phyloP scores from a whole-genome alignment of 2,329 filamentous ascomycete species.

The Colletotrichum sp. region DNA sequence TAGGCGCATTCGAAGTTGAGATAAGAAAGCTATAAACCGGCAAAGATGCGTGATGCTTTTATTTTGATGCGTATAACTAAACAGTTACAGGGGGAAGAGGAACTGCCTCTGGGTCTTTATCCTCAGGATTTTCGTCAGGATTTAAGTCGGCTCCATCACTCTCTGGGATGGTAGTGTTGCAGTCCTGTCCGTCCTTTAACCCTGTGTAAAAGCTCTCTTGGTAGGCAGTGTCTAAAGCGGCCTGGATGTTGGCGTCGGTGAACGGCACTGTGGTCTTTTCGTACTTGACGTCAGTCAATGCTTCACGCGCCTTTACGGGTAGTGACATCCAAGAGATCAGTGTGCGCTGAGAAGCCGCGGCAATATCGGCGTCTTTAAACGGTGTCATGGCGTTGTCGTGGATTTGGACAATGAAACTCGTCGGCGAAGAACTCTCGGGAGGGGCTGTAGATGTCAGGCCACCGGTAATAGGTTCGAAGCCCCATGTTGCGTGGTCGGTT shows the following conservation, averaged over 20 bases:
- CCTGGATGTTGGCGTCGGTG: neutral
- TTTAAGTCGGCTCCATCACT: neutral
- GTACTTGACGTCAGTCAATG: neutral
- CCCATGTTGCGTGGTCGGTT: neutral
- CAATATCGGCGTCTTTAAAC: neutral
- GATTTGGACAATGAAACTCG: neutral
- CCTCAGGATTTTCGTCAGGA: neutral
- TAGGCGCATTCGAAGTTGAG: accelerated
- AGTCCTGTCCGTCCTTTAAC: neutral
- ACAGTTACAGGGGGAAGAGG: neutral
- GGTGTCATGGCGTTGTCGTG: neutral
- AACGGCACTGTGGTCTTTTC: neutral
- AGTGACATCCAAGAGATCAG: neutral
- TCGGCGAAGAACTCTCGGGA: neutral
- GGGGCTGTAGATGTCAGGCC: neutral
- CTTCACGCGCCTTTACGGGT: neutral
- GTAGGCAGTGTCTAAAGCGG: neutral
- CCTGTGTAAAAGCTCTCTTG: neutral
- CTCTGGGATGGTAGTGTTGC: neutral
- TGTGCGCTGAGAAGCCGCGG: neutral
- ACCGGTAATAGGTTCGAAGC: neutral
- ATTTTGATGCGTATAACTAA: neutral
- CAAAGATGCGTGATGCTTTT: neutral
- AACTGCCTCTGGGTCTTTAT: neutral
- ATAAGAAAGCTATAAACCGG: neutral